These are phyloP conservation scores for Xenosphaeropsis pyriputrescens DNA, from an alignment of 2,329 filamentous ascomycete species.

Conservation along the genomic window DNA sequence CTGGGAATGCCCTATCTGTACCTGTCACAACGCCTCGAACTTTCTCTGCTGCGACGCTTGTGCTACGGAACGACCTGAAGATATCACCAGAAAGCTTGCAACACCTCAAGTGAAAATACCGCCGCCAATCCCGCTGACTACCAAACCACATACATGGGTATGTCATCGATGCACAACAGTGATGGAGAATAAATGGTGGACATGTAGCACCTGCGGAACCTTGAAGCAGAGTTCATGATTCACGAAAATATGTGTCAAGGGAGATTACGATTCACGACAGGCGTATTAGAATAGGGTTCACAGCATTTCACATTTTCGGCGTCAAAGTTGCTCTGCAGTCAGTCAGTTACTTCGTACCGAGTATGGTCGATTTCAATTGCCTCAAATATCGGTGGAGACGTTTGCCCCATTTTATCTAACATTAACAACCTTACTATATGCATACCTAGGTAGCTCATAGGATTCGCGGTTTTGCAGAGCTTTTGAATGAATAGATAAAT, in stretches of 20 bases:
- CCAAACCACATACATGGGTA: slow-evolving; percentile 24
- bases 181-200: slow-evolving; percentile 42
- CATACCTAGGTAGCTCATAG: too few species aligned
- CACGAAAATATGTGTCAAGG: not conserved
- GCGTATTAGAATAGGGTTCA: too few species aligned
- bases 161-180: slow-evolving; percentile 35
- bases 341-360: too few species aligned
- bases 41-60: slow-evolving; percentile 43
- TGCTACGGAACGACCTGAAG: slow-evolving; percentile 24
- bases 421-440: too few species aligned
- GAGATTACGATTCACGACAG: not conserved
- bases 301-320: too few species aligned
- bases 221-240: slow-evolving; percentile 32
- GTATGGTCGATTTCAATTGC: too few species aligned
- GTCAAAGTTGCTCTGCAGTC: too few species aligned
- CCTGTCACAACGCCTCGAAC: slow-evolving; percentile 35
- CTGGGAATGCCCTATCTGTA: slow-evolving; percentile 42
- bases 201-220: slow-evolving; percentile 36
- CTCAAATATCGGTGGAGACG: too few species aligned
- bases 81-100: slow-evolving; percentile 13
- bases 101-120: slow-evolving; percentile 1
- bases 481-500: too few species aligned
- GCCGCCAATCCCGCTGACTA: slow-evolving; percentile 3
- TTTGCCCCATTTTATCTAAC: too few species aligned
- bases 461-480: too few species aligned